Base-by-base conservation (phyloP, 2,329 filamentous ascomycete species). In the Arthrobotrys entomopaga region DNA sequence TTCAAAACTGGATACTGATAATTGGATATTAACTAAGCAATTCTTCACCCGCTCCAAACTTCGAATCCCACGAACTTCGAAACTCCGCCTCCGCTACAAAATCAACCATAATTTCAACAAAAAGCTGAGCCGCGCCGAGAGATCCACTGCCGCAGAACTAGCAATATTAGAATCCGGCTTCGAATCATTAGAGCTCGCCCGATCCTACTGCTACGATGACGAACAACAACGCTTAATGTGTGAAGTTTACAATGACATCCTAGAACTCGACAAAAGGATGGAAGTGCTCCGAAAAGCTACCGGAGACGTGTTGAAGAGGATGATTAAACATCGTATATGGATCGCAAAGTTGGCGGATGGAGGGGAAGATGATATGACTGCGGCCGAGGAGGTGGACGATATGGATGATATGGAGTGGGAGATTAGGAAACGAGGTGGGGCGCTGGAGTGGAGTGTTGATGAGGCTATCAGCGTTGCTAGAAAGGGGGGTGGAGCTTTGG, bases 401-500 rank as follows among this genome's bases (percentile, higher is more conserved):
- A 46, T 2, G 3, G 15, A 40, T 43, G 15, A 19, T 15, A 46
- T 46, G 42, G 42, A 46, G 42, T 40, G 20, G 60, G 8, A n/a
- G 13, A 50, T 24, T 29, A 24, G 4, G 26, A 19, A 22, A 22
- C 13, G 42, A 13, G 61, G 15, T 13, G 61, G 24, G 20, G 10
- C 53, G 0, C 19, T 26, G n/a, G 13, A 22, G 11, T 61, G 58
- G 58, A 43, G 43, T 29, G 43, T 52, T 49, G 65, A 63, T 3
- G 50, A 50, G 20, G 29, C 26, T 19, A 46, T 64, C 13, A 43
- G 58, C n/a, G 53, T 8, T n/a, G 66, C 66, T 10, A 50, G 64
- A 43, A 58, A 16, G 10, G 58, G 66, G 7, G 34, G 38, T 4
- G 66, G 58, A 15, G 66, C 66, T 43, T 49, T 71, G 8, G n/a